Conservation (phyloP, 2,329 filamentous ascomycete species). For the Sarocladiaceae sp. region DNA sequence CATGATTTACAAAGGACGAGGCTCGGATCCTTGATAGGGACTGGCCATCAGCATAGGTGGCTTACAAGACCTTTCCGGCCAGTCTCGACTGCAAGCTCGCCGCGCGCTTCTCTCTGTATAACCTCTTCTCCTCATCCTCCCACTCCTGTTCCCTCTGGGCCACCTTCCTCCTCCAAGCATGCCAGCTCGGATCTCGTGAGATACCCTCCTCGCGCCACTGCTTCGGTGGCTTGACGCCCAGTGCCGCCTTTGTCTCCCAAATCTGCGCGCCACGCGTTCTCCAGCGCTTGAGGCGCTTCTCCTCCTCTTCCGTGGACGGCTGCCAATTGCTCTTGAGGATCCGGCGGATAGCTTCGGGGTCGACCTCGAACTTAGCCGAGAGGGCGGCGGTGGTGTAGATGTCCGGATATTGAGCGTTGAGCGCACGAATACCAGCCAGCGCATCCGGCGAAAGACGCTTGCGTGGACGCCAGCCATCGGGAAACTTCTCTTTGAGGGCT, state of each 20-base stretch:
- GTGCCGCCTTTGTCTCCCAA: constrained; percentile 55
- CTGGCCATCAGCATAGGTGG: too few species aligned
- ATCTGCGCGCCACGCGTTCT: constrained; percentile 55
- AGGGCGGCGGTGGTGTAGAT: constrained; percentile 72
- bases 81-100: constrained; percentile 14
- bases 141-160: constrained; percentile 21
- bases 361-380: constrained; percentile 77
- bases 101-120: constrained; percentile 20
- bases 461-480: constrained; percentile 73
- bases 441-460: constrained; percentile 91
- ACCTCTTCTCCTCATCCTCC: constrained; percentile 23
- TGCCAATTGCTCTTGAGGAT: constrained; percentile 79
- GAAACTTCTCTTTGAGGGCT: constrained; percentile 73
- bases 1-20: constrained; percentile 2
- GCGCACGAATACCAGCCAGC: constrained; percentile 79
- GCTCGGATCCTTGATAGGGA: too few species aligned
- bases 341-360: constrained; percentile 78
- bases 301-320: constrained; percentile 55
- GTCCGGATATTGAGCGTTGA: constrained; percentile 73
- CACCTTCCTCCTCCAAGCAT: constrained; percentile 27
- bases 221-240: constrained; percentile 58
- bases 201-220: constrained; percentile 56
- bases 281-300: constrained; percentile 57
- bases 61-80: constrained; percentile 3
- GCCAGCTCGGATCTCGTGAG: constrained; percentile 38